phyloP scores from a whole-genome alignment of 805 yeast genomes.

The Torulaspora indica region DNA sequence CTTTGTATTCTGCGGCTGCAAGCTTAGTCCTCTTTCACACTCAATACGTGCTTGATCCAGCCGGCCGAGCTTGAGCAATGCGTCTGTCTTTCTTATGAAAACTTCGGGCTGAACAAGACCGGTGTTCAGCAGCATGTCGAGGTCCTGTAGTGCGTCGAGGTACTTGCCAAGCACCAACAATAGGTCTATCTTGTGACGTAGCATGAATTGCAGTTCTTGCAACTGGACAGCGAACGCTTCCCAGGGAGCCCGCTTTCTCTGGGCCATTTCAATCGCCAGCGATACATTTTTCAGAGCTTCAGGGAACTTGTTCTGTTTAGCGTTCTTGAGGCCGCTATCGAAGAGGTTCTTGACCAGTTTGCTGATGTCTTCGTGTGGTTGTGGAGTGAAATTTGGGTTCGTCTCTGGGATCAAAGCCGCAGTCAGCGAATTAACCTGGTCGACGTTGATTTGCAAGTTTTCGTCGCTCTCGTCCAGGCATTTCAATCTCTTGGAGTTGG shows the following conservation, averaged over 20 bases:
- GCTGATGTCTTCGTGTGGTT: slow-evolving; percentile 49
- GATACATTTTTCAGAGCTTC: slow-evolving; percentile 63
- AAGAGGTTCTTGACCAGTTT: slow-evolving; percentile 57
- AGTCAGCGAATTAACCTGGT: slow-evolving; percentile 37
- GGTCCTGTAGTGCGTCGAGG: slow-evolving; percentile 61
- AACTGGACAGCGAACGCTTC: slow-evolving; percentile 69
- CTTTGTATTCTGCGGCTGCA: slow-evolving; percentile 48
- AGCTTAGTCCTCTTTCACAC: slow-evolving; percentile 69
- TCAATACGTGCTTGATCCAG: slow-evolving; percentile 58
- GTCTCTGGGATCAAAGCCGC: slow-evolving; percentile 34
- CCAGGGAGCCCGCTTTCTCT: slow-evolving; percentile 59
- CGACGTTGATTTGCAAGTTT: slow-evolving; percentile 19
- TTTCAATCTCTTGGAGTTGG: slow-evolving; percentile 8
- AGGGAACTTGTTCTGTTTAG: slow-evolving; percentile 50
- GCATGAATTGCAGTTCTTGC: slow-evolving; percentile 60
- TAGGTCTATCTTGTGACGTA: slow-evolving; percentile 70
- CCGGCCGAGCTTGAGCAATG: slow-evolving; percentile 57
- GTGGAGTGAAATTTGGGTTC: slow-evolving; percentile 53
- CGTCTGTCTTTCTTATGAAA: slow-evolving; percentile 65
- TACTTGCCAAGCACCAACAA: slow-evolving; percentile 51
- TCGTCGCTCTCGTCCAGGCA: slow-evolving; percentile 7
- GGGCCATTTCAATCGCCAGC: slow-evolving; percentile 63
- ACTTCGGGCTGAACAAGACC: slow-evolving; percentile 62
- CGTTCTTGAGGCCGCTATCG: slow-evolving; percentile 51
- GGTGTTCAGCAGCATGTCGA: slow-evolving; percentile 58